Evolutionary conservation across 805 yeast species (phyloP).

Genomic region (Ogataea minuta): DNA sequence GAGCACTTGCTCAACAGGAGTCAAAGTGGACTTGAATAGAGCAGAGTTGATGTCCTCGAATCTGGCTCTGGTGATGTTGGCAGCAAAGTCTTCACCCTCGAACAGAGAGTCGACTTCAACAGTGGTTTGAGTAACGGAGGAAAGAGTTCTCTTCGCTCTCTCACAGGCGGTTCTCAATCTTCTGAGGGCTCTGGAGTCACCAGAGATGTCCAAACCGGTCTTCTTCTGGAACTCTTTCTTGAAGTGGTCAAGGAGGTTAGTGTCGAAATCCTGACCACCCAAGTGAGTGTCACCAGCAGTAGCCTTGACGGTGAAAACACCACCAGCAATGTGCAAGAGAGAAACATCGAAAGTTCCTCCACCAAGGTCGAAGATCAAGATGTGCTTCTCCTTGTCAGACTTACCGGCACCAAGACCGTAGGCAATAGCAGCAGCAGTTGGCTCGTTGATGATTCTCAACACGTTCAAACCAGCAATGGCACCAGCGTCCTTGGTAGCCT

Average conservation of each 20-base stretch:
- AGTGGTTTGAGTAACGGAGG: constrained; percentile 93
- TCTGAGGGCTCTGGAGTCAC: constrained; percentile 96
- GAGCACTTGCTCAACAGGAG: constrained; percentile 93
- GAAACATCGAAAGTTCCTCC: constrained; percentile 88
- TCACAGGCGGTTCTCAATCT: constrained; percentile 99
- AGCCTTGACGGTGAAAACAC: constrained; percentile 78
- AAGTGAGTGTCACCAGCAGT: constrained; percentile 83
- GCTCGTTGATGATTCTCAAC: constrained; percentile 75
- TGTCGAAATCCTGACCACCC: constrained; percentile 87
- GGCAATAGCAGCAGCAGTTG: constrained; percentile 84
- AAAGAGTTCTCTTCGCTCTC: constrained; percentile 98
- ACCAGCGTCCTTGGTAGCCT: constrained; percentile 81
- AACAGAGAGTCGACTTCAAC: constrained; percentile 91
- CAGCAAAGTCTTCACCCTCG: constrained; percentile 96
- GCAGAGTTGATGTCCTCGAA: constrained; percentile 95
- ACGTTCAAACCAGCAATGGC: constrained; percentile 72
- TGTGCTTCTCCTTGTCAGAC: constrained; percentile 58
- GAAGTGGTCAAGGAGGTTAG: constrained; percentile 81
- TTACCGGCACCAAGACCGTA: constrained; percentile 62
- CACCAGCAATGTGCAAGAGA: constrained; percentile 71
- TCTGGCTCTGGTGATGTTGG: constrained; percentile 95
- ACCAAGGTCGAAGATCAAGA: constrained; percentile 72
- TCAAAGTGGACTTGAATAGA: constrained; percentile 88
- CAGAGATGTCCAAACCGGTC: constrained; percentile 89
- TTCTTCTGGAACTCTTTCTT: constrained; percentile 96